Evolutionary conservation across 192 early-diverging fungal species (phyloP), one percentile per base, ranked within the genome.

Genomic region (Linnemannia zychae): DNA sequence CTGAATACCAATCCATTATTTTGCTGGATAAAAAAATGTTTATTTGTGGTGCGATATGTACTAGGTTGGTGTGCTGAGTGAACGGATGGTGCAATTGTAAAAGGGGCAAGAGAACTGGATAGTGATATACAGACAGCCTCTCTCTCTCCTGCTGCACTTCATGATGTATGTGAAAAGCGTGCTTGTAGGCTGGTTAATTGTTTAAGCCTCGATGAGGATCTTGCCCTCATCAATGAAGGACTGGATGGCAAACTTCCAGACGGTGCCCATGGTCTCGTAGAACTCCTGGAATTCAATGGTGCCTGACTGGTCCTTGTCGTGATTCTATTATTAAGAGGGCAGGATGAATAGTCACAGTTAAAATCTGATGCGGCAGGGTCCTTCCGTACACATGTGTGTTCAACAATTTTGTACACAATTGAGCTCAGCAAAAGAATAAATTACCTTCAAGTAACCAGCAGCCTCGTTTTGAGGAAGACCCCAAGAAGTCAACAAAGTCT

Each of bases 221-320:
- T 84, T 84, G 82, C 82, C 82, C 50, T 84, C 82, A 38, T 84
- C 82, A 12, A 84, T 71, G 31, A 84, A 84, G 53, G 82, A 84
- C 52, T 84, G 82, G 36, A 84, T 71, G 12, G 82, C 82, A 65
- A 84, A 84, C 53, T 78, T 78, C 82, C 82, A 84, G 15, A 84
- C 46, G 15, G 82, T 84, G 9, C 49, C 13, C 82, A 84, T 84
- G 24, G 67, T n/a, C 22, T 38, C 48, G 57, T 84, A 84, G 40
- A 84, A 84, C 76, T 84, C 82, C 22, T 68, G 66, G 46, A 84
- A 84, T 6, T 74, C 71, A 34, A 84, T 84, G 0, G 16, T 17
- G 13, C 67, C 67, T 5, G 71, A 73, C 1, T 33, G 13, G 31
- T 84, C 82, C 49, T 71, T 78, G 67, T 84, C 82, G 53, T 69